Percentiles rank a stretch among this genome's conserved stretches.
phyloP scores from a whole-genome alignment of 495 filamentous ascomycete species.

The Daldinia caldariorum region DNA sequence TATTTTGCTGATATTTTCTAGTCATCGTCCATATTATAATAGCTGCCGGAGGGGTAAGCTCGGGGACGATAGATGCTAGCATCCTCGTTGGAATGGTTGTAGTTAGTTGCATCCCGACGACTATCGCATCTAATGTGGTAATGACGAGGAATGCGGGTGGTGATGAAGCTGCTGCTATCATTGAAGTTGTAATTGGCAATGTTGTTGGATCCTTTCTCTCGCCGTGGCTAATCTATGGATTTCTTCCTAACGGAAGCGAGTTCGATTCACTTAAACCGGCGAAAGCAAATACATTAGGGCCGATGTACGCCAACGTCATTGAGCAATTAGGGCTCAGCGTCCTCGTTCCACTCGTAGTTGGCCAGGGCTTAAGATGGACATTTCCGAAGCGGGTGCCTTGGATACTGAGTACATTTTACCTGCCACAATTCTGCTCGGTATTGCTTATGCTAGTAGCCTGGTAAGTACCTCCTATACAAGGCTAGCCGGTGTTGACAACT shows the following conservation, averaged over 20 bases:
- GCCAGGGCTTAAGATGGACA: conserved; percentile 60
- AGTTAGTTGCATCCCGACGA: conserved; percentile 66
- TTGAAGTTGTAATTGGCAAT: conserved; percentile 66
- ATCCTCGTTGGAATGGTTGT: conserved; percentile 65
- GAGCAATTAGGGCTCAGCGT: conserved; percentile 63
- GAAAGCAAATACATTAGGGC: conserved; percentile 52
- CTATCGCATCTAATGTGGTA: conserved; percentile 67
- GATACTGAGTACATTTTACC: conserved; percentile 55
- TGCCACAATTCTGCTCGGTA: conserved; percentile 57
- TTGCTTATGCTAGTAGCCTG: conserved; percentile 63
- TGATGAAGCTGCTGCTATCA: conserved; percentile 64
- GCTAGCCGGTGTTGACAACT: neutral
- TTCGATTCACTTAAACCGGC: conserved; percentile 60
- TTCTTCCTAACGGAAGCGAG: conserved; percentile 55
- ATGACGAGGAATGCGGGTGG: conserved; percentile 65
- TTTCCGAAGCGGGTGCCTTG: conserved; percentile 55
- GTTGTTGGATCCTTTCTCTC: conserved; percentile 62
- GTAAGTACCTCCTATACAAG: conserved; percentile 52
- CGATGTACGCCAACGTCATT: conserved; percentile 63
- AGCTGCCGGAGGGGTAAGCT: conserved; percentile 53
- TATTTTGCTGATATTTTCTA: conserved; percentile 43
- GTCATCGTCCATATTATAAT: conserved; percentile 61
- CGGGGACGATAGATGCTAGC: conserved; percentile 56
- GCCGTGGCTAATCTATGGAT: conserved; percentile 61
- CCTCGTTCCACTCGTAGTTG: conserved; percentile 60